Evolutionary conservation across 306 rosid species (phyloP), one percentile per base, ranked within the genome.

Genomic region (Pyrus bretschneideri): DNA sequence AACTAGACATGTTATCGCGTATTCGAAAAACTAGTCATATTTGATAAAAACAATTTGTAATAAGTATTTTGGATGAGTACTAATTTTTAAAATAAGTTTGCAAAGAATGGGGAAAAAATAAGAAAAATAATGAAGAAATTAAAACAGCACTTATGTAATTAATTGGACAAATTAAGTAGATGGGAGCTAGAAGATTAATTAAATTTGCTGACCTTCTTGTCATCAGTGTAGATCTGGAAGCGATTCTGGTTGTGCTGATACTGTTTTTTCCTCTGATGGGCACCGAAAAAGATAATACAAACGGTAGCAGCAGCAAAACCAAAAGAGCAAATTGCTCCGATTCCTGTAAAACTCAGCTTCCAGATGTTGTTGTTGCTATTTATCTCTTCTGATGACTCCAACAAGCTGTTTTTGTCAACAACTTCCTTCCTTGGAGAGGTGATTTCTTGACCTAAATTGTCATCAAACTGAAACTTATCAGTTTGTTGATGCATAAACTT

Each of bases 241-340:
- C 85, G 84, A 74, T 84, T 89, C 14, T 86, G 97, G 67, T 85
- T 77, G 5, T 66, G 84, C 1, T 82, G 87, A 38, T 23, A 70
- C 2, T 79, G 63, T 44, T 73, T 81, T 84, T 75, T 86, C 42
- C 64, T 84, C 6, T 90, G 89, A 1, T 89, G 88, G 67, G 71
- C 87, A 72, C 98, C 96, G 29, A 88, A 52, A 40, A 83, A 72
- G 23, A 91, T 62, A 69, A 91, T 71, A 85, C 94, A 94, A 70
- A 93, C 65, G 23, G 98, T 88, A 27, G 93, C 96, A 69, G 93
- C 98, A 75, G 93, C 93, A 84, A 94, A 81, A 29, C 97, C 96
- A 71, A 91, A 89, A 11, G 98, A 87, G 74, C 94, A 94, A 29
- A 91, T 94, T 40, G 97, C 98, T 69, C 98, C 97, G 75, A 94